Conservation (phyloP, 2,329 filamentous ascomycete species). For the Fusarium pseudocircinatum region DNA sequence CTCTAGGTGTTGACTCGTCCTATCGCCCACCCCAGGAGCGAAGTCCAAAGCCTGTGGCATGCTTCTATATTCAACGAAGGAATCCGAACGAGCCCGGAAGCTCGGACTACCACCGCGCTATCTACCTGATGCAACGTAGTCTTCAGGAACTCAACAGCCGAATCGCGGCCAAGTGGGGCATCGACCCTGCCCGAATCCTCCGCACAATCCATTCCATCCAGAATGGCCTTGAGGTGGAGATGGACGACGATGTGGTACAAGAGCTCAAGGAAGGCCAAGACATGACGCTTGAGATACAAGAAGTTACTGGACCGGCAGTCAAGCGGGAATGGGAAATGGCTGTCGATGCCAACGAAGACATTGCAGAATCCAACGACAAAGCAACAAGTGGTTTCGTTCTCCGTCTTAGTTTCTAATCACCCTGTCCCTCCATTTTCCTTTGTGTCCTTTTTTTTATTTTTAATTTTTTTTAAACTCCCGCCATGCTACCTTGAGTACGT, state of each 20-base stretch:
- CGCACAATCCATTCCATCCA: conserved; percentile 78
- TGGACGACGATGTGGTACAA: conserved; percentile 89
- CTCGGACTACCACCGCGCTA: conserved; percentile 78
- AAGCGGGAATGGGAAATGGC: conserved; percentile 72
- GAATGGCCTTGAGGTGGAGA: conserved; percentile 81
- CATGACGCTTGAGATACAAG: conserved; percentile 77
- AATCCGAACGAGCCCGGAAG: conserved; percentile 60
- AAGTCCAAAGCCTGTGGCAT: conserved; percentile 78
- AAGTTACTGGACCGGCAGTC: conserved; percentile 51
- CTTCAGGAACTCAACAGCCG: conserved; percentile 76
- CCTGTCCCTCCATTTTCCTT: not conserved
- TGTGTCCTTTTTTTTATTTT: not conserved
- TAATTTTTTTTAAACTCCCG: not conserved
- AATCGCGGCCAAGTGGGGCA: conserved; percentile 80
- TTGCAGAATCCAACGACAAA: conserved; percentile 25
- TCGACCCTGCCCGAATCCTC: conserved; percentile 77
- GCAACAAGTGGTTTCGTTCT: conserved; percentile 53
- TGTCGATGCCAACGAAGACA: conserved; percentile 57
- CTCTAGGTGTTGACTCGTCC: conserved; percentile 84
- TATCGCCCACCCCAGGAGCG: conserved; percentile 84
- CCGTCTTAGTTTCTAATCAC: conserved; percentile 57
- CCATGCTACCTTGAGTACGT: not conserved
- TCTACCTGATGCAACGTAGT: conserved; percentile 84
- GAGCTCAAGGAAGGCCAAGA: conserved; percentile 91
- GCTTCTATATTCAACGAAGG: conserved; percentile 80